These are phyloP conservation scores for Cercophora newfieldiana DNA, from an alignment of 495 filamentous ascomycete species.

Conservation along the genomic window DNA sequence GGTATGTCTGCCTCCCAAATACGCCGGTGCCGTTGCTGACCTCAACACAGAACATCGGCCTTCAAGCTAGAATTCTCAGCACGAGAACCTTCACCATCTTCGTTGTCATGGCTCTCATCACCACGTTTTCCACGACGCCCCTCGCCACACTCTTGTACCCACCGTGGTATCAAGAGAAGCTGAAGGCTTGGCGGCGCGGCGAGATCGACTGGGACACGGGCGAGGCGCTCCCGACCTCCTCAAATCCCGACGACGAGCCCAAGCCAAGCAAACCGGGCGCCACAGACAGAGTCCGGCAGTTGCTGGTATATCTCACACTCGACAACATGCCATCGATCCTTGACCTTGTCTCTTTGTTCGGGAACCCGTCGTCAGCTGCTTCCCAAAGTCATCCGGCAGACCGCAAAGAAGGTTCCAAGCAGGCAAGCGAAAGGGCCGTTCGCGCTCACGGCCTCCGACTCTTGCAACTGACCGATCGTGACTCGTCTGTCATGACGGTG, in stretches of 20 bases:
- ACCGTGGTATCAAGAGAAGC: conserved; percentile 83
- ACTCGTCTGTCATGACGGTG: conserved; percentile 5
- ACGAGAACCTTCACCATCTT: conserved; percentile 92
- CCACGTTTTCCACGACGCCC: conserved; percentile 87
- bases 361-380: not conserved
- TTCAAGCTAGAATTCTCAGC: conserved; percentile 87
- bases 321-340: conserved; percentile 20
- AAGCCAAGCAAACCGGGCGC: not conserved
- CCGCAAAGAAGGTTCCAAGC: not conserved
- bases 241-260: not conserved
- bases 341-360: conserved; percentile 7
- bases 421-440: conserved; percentile 21
- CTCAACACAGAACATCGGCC: conserved; percentile 76
- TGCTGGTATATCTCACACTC: conserved; percentile 47
- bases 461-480: not conserved
- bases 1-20: conserved; percentile 54
- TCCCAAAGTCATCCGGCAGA: not conserved
- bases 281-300: not conserved
- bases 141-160: conserved; percentile 79
- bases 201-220: conserved; percentile 86
- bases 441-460: conserved; percentile 2
- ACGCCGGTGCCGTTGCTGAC: conserved; percentile 11
- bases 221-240: not conserved
- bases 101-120: conserved; percentile 94
- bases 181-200: conserved; percentile 83